Evolutionary conservation across 768 basidiomycete genomes (phyloP), one percentile per base, ranked within the genome.

Genomic region (Rhizopogon vinicolor): DNA sequence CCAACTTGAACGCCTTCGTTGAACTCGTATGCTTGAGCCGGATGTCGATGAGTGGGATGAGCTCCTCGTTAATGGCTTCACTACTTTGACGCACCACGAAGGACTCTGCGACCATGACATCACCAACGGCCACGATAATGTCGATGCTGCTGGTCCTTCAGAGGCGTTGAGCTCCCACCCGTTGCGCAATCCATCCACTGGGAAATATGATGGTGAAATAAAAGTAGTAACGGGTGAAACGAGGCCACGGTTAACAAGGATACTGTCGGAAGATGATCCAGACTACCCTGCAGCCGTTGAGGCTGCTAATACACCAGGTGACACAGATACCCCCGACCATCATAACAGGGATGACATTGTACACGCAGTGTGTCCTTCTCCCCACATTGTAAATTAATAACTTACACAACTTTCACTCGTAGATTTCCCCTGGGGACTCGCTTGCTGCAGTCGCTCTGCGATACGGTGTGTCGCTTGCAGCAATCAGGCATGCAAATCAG

Each of bases 401-500:
- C 14, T 49, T 19, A 49, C 48, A 25, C 10, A 49, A 16, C 19
- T 19, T 49, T 41, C 33, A 8, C 54, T 53, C 28, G 19, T 62
- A 91, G 95, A 77, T 98, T 41, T 72, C 77, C 51, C 74, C 83
- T 2, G 79, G 75, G 14, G 95, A 98, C 67, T 89, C 95, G 9
- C 74, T 98, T 31, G 83, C 93, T 14, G 88, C 92, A 28, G 86
- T 98, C 12, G 85, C 96, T 0, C 75, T 98, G 48, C 91, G 86
- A 62, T 97, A 98, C 68, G 92, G 91, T 2, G 87, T 96, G 52
- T 81, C 86, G 16, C 75, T 97, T 52, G 80, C 91, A 28, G 86
- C 89, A 13, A 79, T 99, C 12, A 86, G 95, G 46, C 79, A 85
- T 61, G 86, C 86, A 46, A 99, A 99, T 69, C 91, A 94, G 60